A percentile compares a stretch with the other conserved stretches of the same genome.
These are phyloP conservation scores for Aspergillus fischeri DNA, from an alignment of 2,329 filamentous ascomycete genomes.

Conservation along the genomic window DNA sequence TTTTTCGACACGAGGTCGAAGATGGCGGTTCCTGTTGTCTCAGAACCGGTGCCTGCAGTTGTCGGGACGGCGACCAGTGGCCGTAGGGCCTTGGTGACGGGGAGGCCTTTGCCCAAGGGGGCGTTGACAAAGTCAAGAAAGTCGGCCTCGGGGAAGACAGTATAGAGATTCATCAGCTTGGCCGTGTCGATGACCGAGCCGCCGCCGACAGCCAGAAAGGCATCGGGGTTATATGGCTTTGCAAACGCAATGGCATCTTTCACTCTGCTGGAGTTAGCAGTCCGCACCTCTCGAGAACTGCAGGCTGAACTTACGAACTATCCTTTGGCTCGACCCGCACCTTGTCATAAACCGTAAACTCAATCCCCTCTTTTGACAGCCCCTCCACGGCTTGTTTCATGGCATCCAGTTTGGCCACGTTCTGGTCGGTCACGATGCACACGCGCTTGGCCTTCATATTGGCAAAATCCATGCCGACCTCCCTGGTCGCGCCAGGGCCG, in stretches of 20 bases:
- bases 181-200: constrained; percentile 97
- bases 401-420: constrained; percentile 74
- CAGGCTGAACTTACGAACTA: constrained; percentile 57
- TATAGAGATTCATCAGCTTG: constrained; percentile 98
- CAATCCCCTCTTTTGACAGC: constrained; percentile 70
- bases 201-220: constrained; percentile 86
- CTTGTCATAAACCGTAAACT: constrained; percentile 75
- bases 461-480: constrained; percentile 96
- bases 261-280: constrained; percentile 52
- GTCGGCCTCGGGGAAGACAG: constrained; percentile 81
- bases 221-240: constrained; percentile 76
- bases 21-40: constrained; percentile 96
- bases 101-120: constrained; percentile 77
- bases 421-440: constrained; percentile 85
- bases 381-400: constrained; percentile 87
- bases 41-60: constrained; percentile 81
- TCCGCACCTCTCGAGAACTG: constrained; percentile 24
- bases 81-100: constrained; percentile 65
- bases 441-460: constrained; percentile 86
- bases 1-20: constrained; percentile 88
- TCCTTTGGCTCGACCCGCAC: constrained; percentile 91
- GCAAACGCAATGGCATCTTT: constrained; percentile 85
- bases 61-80: constrained; percentile 81
- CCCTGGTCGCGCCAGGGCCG: constrained; percentile 85
- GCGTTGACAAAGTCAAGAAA: constrained; percentile 98